phyloP scores from a whole-genome alignment of 805 yeast genomes.

The Torulaspora quercuum region DNA sequence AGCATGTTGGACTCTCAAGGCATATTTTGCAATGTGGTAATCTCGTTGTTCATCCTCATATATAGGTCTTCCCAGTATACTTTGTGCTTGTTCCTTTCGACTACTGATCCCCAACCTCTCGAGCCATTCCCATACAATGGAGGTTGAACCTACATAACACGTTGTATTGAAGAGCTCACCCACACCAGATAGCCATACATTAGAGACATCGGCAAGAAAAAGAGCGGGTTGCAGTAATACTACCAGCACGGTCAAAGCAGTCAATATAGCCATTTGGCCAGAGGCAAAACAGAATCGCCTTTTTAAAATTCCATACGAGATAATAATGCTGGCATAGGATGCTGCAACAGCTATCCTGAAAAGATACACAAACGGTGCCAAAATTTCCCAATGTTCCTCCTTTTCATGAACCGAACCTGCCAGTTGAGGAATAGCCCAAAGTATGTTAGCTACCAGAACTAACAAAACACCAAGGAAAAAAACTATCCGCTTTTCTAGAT shows the following conservation, averaged over 20 bases:
- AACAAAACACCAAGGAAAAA: conserved; percentile 56
- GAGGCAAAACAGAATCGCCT: conserved; percentile 48
- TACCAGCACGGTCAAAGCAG: conserved; percentile 52
- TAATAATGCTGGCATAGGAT: conserved; percentile 61
- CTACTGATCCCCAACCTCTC: conserved; percentile 58
- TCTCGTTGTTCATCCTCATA: conserved; percentile 58
- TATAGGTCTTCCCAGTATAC: conserved; percentile 70
- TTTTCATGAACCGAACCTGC: conserved; percentile 11
- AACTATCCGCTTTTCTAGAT: conserved; percentile 61
- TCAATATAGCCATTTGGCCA: conserved; percentile 48
- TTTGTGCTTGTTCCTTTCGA: conserved; percentile 59
- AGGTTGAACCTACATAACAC: conserved; percentile 66
- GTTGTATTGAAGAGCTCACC: conserved; percentile 72
- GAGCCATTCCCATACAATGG: conserved; percentile 84
- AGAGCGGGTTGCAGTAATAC: conserved; percentile 62
- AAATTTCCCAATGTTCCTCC: conserved; percentile 46
- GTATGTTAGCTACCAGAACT: conserved; percentile 53
- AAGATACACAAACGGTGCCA: conserved; percentile 72
- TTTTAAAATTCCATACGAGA: conserved; percentile 53
- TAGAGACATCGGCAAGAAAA: conserved; percentile 72
- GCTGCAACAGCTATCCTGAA: conserved; percentile 68
- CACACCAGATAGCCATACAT: conserved; percentile 68
- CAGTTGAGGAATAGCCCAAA: conserved; percentile 61
- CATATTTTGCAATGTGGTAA: conserved; percentile 32
- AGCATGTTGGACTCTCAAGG: conserved; percentile 30